phyloP scores from a whole-genome alignment of 1,284 basidiomycete genomes.

The Leccinum griseonigrum region DNA sequence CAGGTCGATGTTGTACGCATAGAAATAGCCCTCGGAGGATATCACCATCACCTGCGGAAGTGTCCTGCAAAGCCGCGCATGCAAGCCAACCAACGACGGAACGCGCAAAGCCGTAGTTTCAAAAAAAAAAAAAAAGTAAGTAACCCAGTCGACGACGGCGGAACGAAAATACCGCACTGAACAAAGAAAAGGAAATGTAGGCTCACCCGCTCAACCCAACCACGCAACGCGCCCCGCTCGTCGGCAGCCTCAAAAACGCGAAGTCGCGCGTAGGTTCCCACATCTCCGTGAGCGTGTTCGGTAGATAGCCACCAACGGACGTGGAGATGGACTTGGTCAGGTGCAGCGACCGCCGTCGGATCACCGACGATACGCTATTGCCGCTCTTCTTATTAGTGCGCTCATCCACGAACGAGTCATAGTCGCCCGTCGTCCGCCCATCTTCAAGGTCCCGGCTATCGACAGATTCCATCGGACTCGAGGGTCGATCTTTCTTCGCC shows the following conservation, averaged over 20 bases:
- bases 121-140: not conserved
- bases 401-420: slow-evolving; percentile 72
- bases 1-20: slow-evolving; percentile 93
- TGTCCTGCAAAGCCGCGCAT: slow-evolving; percentile 49
- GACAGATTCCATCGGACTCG: slow-evolving; percentile 62
- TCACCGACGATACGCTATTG: slow-evolving; percentile 55
- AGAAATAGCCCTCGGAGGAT: slow-evolving; percentile 93
- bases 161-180: not conserved
- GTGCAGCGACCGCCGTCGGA: slow-evolving; percentile 74
- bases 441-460: slow-evolving; percentile 60
- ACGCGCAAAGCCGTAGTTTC: not conserved
- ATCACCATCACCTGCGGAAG: slow-evolving; percentile 98
- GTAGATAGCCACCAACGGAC: slow-evolving; percentile 88
- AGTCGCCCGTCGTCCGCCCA: slow-evolving; percentile 55
- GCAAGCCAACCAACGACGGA: not conserved
- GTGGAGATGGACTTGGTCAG: slow-evolving; percentile 80
- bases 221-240: slow-evolving; percentile 74
- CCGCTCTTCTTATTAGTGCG: slow-evolving; percentile 48
- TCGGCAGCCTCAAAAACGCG: slow-evolving; percentile 88
- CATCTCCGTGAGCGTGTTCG: slow-evolving; percentile 89
- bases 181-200: slow-evolving; percentile 15
- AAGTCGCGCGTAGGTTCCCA: slow-evolving; percentile 98
- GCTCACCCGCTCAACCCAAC: slow-evolving; percentile 83
- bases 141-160: not conserved
- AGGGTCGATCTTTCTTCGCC: slow-evolving; percentile 32